These are phyloP conservation scores for Basidioascus undulatus DNA, from an alignment of 768 basidiomycete genomes.

Conservation along the genomic window DNA sequence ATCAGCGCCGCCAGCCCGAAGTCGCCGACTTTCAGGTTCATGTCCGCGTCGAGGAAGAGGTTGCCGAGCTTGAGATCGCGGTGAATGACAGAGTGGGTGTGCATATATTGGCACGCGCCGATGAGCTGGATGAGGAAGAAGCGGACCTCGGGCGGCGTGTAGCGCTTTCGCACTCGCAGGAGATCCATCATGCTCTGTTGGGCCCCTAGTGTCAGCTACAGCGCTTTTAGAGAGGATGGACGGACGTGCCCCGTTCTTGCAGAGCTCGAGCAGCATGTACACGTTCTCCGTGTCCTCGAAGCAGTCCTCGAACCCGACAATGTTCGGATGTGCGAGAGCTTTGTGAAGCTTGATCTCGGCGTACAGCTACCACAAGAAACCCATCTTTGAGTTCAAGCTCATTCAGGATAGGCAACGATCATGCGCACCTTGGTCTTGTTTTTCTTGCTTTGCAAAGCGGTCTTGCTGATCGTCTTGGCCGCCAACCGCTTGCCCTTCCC, in stretches of 20 bases:
- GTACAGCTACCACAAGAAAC: constrained; percentile 41
- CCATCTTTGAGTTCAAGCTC: too few species aligned
- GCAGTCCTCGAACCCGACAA: constrained; percentile 74
- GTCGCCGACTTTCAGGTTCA: constrained; percentile 94
- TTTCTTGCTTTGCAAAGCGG: constrained; percentile 78
- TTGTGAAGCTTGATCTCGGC: constrained; percentile 97
- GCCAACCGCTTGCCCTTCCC: constrained; percentile 37
- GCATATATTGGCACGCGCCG: constrained; percentile 94
- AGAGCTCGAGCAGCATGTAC: constrained; percentile 89
- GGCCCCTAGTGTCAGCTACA: constrained; percentile 23
- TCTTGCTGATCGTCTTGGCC: constrained; percentile 87
- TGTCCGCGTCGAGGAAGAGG: constrained; percentile 65
- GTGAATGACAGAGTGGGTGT: constrained; percentile 85
- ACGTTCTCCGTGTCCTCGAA: constrained; percentile 91
- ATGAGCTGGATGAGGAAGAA: constrained; percentile 86
- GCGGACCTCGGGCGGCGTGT: constrained; percentile 76
- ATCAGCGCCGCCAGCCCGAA: constrained; percentile 93
- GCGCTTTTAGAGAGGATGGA: not conserved
- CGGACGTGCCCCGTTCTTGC: constrained; percentile 40
- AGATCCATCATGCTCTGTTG: constrained; percentile 28
- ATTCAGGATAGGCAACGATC: not conserved
- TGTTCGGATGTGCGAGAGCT: constrained; percentile 71
- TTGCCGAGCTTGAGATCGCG: constrained; percentile 93
- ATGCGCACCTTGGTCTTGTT: constrained; percentile 71
- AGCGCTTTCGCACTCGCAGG: constrained; percentile 10